Evolutionary conservation across 164 flowering plant genomes (phyloP).

Genomic region (Annona squamosa): DNA sequence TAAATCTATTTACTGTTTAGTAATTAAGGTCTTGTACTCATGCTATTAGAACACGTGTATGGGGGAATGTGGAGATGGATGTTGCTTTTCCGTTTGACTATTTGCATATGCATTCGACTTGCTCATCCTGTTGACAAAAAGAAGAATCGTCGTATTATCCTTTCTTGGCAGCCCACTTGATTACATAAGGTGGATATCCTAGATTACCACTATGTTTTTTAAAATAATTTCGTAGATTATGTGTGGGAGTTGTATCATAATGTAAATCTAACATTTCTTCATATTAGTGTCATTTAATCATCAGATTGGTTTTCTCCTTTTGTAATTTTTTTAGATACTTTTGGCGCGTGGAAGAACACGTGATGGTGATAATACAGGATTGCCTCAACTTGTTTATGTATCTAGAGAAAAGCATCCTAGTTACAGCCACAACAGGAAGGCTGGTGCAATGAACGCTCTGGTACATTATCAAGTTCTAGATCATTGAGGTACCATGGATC

Average conservation of each 20-base stretch:
- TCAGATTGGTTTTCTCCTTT: background rate
- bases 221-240: too few relatives aligned
- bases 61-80: too few relatives aligned
- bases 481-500: slow-evolving; percentile 4
- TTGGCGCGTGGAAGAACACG: slow-evolving; percentile 4
- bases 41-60: background rate
- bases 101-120: too few relatives aligned
- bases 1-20: too few relatives aligned
- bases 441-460: slow-evolving; percentile 24
- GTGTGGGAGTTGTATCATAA: background rate
- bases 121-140: background rate
- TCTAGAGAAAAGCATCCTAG: slow-evolving; percentile 17
- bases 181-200: too few relatives aligned
- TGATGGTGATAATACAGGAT: slow-evolving; percentile 7
- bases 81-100: background rate
- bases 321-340: slow-evolving; percentile 13
- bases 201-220: too few relatives aligned
- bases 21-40: background rate
- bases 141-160: background rate
- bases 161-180: background rate
- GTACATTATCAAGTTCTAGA: slow-evolving; percentile 11
- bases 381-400: slow-evolving; percentile 13
- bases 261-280: background rate
- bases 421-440: slow-evolving; percentile 15
- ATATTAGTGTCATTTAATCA: background rate